Evolutionary conservation across 1,284 basidiomycete genomes (phyloP).

Genomic region (Xerocomus minutiporus): DNA sequence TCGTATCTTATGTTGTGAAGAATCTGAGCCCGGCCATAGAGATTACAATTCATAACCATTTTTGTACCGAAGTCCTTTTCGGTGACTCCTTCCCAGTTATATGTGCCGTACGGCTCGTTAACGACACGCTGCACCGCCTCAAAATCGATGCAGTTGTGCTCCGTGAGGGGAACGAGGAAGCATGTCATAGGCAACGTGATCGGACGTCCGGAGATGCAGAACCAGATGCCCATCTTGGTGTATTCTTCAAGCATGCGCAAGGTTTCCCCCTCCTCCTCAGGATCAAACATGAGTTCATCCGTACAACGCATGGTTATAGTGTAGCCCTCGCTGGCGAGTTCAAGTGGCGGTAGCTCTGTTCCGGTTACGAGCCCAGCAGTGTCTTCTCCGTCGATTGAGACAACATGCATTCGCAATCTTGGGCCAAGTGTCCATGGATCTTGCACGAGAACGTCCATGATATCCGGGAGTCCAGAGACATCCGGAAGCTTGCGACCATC

Average conservation of each 20-base stretch:
- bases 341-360: slow-evolving; percentile 45
- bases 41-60: slow-evolving; percentile 51
- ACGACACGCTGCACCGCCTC: slow-evolving; percentile 48
- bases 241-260: slow-evolving; percentile 54
- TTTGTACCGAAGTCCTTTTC: slow-evolving; percentile 44
- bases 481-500: slow-evolving; percentile 45
- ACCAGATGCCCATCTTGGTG: slow-evolving; percentile 59
- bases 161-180: slow-evolving; percentile 59
- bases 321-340: slow-evolving; percentile 37
- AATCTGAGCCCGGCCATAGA: slow-evolving; percentile 51
- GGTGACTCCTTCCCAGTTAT: slow-evolving; percentile 51
- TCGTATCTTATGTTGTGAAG: slow-evolving; percentile 58
- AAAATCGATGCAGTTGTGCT: slow-evolving; percentile 50
- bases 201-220: slow-evolving; percentile 56
- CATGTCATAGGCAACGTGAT: slow-evolving; percentile 48
- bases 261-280: slow-evolving; percentile 42
- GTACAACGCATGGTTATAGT: slow-evolving; percentile 39
- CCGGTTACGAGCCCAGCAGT: slow-evolving; percentile 61
- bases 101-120: slow-evolving; percentile 44
- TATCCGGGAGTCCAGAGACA: slow-evolving; percentile 43
- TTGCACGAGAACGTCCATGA: slow-evolving; percentile 51
- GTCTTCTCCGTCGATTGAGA: slow-evolving; percentile 47
- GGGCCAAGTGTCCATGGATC: slow-evolving; percentile 62
- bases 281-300: slow-evolving; percentile 39
- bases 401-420: slow-evolving; percentile 56